These are phyloP conservation scores for Allium fistulosum DNA, from an alignment of 106 monocot species.

Conservation along the genomic window DNA sequence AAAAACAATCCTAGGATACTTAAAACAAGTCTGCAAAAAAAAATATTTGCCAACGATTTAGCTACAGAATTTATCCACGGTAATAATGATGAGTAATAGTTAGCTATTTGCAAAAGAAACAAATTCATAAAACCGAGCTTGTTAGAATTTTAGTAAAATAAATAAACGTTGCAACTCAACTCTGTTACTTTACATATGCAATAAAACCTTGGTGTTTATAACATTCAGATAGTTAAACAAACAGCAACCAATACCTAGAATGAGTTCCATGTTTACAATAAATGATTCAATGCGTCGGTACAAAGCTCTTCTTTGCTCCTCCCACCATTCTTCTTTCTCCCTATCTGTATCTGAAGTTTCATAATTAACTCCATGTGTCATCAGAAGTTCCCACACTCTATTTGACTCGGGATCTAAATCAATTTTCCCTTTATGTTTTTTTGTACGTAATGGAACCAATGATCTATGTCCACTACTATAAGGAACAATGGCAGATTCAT, in stretches of 20 bases:
- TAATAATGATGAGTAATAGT: too few relatives aligned
- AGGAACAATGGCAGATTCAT: too few relatives aligned
- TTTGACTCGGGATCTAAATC: conserved; percentile 58
- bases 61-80: too few relatives aligned
- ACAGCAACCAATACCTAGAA: conserved; percentile 50
- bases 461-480: too few relatives aligned
- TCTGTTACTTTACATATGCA: neutral
- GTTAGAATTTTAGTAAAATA: neutral
- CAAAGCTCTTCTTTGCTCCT: conserved; percentile 57
- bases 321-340: conserved; percentile 61
- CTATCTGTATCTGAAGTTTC: conserved; percentile 20
- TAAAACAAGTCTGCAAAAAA: neutral
- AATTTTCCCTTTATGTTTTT: conserved; percentile 13
- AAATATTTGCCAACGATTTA: neutral
- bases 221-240: neutral
- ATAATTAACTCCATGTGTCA: conserved; percentile 26
- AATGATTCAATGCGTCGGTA: conserved; percentile 54
- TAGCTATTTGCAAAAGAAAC: too few relatives aligned
- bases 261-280: conserved; percentile 68
- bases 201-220: neutral
- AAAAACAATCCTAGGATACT: neutral
- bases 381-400: conserved; percentile 15
- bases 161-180: neutral
- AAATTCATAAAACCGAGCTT: neutral
- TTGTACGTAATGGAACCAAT: too few relatives aligned